These are phyloP conservation scores for Platanthera guangdongensis DNA, from an alignment of 106 monocot genomes.

Conservation along the genomic window DNA sequence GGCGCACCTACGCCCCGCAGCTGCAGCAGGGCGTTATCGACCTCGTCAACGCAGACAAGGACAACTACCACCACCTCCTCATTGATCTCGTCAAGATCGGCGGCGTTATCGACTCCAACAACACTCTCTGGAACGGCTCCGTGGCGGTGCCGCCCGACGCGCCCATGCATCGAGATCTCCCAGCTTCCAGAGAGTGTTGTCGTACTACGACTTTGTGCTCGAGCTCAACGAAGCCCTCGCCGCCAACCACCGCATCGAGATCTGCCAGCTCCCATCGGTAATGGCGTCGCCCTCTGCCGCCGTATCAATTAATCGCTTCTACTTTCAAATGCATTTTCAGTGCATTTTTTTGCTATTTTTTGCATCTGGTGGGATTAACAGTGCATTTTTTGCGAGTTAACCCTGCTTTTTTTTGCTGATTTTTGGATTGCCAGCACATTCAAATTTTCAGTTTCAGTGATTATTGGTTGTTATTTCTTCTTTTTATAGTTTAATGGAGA, in stretches of 20 bases:
- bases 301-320: neutral
- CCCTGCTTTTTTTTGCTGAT: too few species aligned
- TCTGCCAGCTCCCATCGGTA: conserved; percentile 72
- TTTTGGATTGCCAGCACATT: too few species aligned
- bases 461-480: too few species aligned
- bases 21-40: too few species aligned
- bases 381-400: too few species aligned
- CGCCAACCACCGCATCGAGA: conserved; percentile 24
- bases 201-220: conserved; percentile 56
- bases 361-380: too few species aligned
- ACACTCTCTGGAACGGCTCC: conserved; percentile 65
- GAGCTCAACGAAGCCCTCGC: conserved; percentile 64
- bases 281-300: conserved; percentile 72
- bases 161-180: conserved; percentile 49
- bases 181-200: too few species aligned
- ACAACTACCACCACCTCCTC: conserved; percentile 63
- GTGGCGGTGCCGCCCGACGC: conserved; percentile 53
- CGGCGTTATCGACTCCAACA: conserved; percentile 63
- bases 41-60: conserved; percentile 80
- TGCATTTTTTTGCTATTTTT: too few species aligned
- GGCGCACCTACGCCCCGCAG: too few species aligned
- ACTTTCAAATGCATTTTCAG: too few species aligned
- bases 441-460: too few species aligned
- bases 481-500: too few species aligned
- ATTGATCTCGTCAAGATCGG: conserved; percentile 60